Evolutionary conservation across 768 basidiomycete genomes (phyloP), one percentile per base, ranked within the genome.

Genomic region (Podaxis sp.): DNA sequence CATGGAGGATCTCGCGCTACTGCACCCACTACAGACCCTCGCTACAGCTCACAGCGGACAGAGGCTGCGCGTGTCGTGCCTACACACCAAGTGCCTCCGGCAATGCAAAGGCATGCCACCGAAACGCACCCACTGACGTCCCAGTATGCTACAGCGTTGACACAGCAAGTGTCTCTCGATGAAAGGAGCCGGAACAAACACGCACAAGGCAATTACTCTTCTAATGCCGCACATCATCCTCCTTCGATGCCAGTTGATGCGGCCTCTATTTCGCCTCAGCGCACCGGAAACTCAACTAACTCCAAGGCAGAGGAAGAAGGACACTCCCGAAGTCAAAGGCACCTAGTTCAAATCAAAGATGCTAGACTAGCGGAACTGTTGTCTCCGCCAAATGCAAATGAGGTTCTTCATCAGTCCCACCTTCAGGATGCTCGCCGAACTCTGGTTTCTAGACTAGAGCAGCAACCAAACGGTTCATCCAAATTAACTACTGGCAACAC

Each of bases 361-460:
- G 32, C 52, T 23, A 61, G 46, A 50, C 23, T 54, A 28, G 59
- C 52, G n/a, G 59, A 61, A 21, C 21, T 61, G 7, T 3, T 54
- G 32, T 55, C 59, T 2, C 46, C 53, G 3, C 42, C 53, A 27
- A 55, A 47, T 14, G 44, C 53, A 46, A 38, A 40, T 28, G 59
- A 61, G n/a, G 32, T 61, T 14, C 38, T 37, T 48, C 42, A 47
- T 13, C 52, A 61, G 28, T 48, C 52, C 11, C 48, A 61, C n/a
- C 59, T 55, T 16, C 44, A 48, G 6, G 59, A 27, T 54, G 59
- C 53, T 37, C 59, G 53, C 23, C 52, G 40, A 46, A 36, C 25
- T n/a, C 28, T 61, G 28, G 59, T 36, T 6, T 55, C 59, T 18
- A 60, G 46, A n/a, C 32, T 54, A 21, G 59, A 60, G 28, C 59